Conservation (phyloP, 2,329 filamentous ascomycete species). For the Stromatinia cepivora region DNA sequence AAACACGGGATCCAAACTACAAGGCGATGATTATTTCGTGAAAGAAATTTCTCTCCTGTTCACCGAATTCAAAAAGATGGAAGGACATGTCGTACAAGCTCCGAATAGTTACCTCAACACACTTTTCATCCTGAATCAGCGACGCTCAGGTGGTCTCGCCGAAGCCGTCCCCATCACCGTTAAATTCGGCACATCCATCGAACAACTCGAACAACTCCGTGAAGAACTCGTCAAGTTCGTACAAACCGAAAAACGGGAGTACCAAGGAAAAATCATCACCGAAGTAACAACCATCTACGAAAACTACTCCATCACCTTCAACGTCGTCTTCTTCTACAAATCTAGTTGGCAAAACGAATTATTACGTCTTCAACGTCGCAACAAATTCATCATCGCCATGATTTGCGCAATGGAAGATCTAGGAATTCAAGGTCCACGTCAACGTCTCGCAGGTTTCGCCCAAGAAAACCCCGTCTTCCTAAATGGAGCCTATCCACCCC, state of each 20-base stretch:
- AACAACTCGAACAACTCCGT: conserved; percentile 81
- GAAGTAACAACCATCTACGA: conserved; percentile 79
- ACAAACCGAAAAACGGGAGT: conserved; percentile 81
- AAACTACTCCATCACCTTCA: conserved; percentile 82
- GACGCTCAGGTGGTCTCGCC: conserved; percentile 82
- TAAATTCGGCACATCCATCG: conserved; percentile 82
- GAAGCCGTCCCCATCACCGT: conserved; percentile 82
- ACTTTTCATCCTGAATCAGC: conserved; percentile 92
- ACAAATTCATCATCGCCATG: conserved; percentile 90
- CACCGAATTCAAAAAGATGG: conserved; percentile 98
- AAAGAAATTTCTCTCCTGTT: conserved; percentile 91
- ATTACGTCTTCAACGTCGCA: conserved; percentile 82
- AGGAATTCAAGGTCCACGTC: conserved; percentile 41
- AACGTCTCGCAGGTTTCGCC: conserved; percentile 38
- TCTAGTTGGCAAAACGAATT: conserved; percentile 95
- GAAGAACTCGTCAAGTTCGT: conserved; percentile 81
- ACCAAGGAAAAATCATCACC: conserved; percentile 80
- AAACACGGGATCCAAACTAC: conserved; percentile 74
- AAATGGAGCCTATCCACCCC: conserved; percentile 36
- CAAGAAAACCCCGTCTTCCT: conserved; percentile 38
- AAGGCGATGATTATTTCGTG: conserved; percentile 92
- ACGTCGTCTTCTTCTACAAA: conserved; percentile 97
- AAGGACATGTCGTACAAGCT: conserved; percentile 92
- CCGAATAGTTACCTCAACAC: conserved; percentile 93
- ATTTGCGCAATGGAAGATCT: conserved; percentile 70